A percentile compares a stretch with the other conserved stretches of the same genome.
These are phyloP conservation scores for Wickerhamiella slavikovae DNA, from an alignment of 805 yeast genomes.

Conservation along the genomic window DNA sequence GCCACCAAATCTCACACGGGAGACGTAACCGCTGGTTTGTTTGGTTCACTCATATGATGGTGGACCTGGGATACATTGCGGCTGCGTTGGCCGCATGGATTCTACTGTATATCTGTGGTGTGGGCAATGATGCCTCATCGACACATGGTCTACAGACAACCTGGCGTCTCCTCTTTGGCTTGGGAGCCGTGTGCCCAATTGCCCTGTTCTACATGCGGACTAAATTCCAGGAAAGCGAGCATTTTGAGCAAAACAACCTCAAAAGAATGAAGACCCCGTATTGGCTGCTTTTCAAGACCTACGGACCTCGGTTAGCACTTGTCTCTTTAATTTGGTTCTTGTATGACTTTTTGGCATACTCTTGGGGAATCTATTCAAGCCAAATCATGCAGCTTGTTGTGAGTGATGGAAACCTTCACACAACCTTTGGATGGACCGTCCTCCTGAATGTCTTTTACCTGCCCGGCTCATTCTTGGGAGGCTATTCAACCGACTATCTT, in stretches of 20 bases:
- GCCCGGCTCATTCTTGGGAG: slow-evolving; percentile 82
- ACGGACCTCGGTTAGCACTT: slow-evolving; percentile 58
- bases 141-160: slow-evolving; percentile 52
- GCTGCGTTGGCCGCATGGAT: slow-evolving; percentile 76
- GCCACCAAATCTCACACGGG: slow-evolving; percentile 59
- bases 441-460: slow-evolving; percentile 72
- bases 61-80: slow-evolving; percentile 70
- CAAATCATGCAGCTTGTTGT: slow-evolving; percentile 43
- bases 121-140: slow-evolving; percentile 8
- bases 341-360: slow-evolving; percentile 73
- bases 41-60: slow-evolving; percentile 76
- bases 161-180: slow-evolving; percentile 80
- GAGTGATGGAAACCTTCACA: slow-evolving; percentile 39
- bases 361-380: slow-evolving; percentile 70
- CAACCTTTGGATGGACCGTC: slow-evolving; percentile 81
- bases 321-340: slow-evolving; percentile 75
- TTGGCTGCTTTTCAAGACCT: slow-evolving; percentile 47
- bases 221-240: slow-evolving; percentile 51
- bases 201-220: slow-evolving; percentile 59
- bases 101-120: slow-evolving; percentile 58
- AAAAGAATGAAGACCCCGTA: slow-evolving; percentile 42
- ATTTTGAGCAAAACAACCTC: slow-evolving; percentile 51
- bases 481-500: slow-evolving; percentile 59
- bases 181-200: slow-evolving; percentile 79
- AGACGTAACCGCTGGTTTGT: slow-evolving; percentile 74